These are phyloP conservation scores for Eucalyptus microcorys DNA, from an alignment of 345 rosid genomes.

Conservation along the genomic window DNA sequence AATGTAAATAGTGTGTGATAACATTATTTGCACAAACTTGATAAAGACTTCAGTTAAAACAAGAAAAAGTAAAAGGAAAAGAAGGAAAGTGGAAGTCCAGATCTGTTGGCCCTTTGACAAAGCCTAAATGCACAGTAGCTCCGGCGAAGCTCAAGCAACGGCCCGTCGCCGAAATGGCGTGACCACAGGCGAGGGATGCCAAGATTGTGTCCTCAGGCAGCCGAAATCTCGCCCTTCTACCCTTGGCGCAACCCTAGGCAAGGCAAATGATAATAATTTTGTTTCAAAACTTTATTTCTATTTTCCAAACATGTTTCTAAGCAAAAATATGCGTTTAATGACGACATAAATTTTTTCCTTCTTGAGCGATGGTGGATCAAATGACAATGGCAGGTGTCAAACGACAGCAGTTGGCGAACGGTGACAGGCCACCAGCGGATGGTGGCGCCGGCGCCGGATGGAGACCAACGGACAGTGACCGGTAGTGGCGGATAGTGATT, in stretches of 20 bases:
- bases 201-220: neutral
- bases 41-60: neutral
- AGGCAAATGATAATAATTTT: neutral
- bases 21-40: neutral
- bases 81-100: no score
- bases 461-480: no score
- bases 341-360: no score
- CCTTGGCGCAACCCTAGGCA: neutral
- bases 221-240: neutral
- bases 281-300: no score
- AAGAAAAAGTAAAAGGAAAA: no score
- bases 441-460: accelerated
- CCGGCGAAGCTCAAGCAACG: neutral
- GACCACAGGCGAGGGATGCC: neutral
- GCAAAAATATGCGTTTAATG: no score
- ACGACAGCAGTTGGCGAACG: accelerated
- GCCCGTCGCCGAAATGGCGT: neutral
- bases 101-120: neutral
- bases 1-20: neutral
- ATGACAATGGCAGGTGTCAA: no score
- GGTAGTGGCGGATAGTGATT: accelerated
- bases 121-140: neutral
- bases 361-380: no score
- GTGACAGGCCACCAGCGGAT: accelerated
- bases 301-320: no score